Evolutionary conservation across 129 eudicot species (phyloP).

Genomic region (Calendula officinalis): DNA sequence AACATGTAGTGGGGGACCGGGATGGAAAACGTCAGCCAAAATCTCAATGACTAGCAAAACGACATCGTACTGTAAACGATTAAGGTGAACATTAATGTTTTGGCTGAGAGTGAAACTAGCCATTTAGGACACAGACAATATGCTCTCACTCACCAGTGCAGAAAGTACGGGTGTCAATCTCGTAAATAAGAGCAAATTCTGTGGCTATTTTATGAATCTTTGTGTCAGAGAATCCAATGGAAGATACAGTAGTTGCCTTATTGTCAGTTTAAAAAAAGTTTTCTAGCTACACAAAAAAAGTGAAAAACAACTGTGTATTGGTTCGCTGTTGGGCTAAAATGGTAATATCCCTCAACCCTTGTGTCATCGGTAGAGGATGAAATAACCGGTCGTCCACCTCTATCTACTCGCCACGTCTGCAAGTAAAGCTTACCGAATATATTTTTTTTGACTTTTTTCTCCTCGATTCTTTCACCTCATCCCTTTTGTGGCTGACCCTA

Average conservation of each 20-base stretch:
- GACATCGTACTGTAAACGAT: constrained; percentile 36
- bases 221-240: constrained; percentile 95
- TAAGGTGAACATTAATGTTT: constrained; percentile 38
- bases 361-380: constrained; percentile 9
- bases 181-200: constrained; percentile 44
- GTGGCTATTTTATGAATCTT: constrained; percentile 41
- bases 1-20: constrained; percentile 46
- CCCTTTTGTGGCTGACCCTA: constrained; percentile 7
- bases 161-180: constrained; percentile 55
- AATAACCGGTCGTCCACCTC: constrained; percentile 24
- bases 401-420: constrained; percentile 31
- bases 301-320: background rate
- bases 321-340: constrained; percentile 27
- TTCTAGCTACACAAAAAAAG: background rate
- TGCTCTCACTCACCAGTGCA: constrained; percentile 8
- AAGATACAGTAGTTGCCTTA: constrained; percentile 55
- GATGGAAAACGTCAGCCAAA: constrained; percentile 50
- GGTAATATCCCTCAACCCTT: constrained; percentile 22
- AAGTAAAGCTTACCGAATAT: constrained; percentile 22
- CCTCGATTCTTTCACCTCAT: constrained; percentile 19
- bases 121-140: constrained; percentile 36
- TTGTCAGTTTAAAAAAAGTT: constrained; percentile 43
- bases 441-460: constrained; percentile 24
- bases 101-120: constrained; percentile 22
- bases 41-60: constrained; percentile 52